Evolutionary conservation across 331 rosid genomes (phyloP), one percentile per base, ranked within the genome.

Genomic region (Arachis monticola): DNA sequence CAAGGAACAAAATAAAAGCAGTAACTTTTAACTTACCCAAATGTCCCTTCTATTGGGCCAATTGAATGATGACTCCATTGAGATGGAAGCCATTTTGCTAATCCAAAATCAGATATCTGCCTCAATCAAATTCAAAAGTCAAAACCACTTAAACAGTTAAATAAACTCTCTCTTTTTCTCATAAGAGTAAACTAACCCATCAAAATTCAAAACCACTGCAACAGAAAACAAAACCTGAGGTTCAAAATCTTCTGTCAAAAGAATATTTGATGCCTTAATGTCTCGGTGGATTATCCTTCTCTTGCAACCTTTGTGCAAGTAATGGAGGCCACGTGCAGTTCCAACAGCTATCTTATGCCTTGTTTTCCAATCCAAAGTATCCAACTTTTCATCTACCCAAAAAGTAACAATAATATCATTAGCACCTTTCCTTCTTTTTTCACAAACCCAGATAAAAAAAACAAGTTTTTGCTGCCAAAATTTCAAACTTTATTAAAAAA

Each of bases 51-150:
- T 72, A 92, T 92, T 12, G 99, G 99, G 63, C 89, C 96, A 68
- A 95, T 95, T 67, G 99, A 95, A 80, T 95, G 97, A 79, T 95
- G 99, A 76, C 96, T 87, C 99, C 97, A 92, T 63, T 95, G 97
- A 46, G 92, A 90, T 65, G 99, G 99, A 70, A 95, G 99, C 99
- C 99, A 95, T 64, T 92, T 95, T 11, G 97, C 97, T 27, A 95
- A 82, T 56, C 99, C 99, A 81, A 95, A 95, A 87, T 95, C 99
- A 64, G 97, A 95, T 77, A 92, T 92, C 96, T 92, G 81, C 80
- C 50, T 64, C 48, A 64, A 60, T n/a, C 10, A 79, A 9, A 67
- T 30, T 30, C 22, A 55, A 12, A 7, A 51, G 38, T 51, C 14
- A 65, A 66, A 60, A 62, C 8, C 44, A 63, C 3, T 60, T 17